Evolutionary conservation across 2,329 filamentous ascomycete genomes (phyloP).

Genomic region (Pseudocercospora musae): DNA sequence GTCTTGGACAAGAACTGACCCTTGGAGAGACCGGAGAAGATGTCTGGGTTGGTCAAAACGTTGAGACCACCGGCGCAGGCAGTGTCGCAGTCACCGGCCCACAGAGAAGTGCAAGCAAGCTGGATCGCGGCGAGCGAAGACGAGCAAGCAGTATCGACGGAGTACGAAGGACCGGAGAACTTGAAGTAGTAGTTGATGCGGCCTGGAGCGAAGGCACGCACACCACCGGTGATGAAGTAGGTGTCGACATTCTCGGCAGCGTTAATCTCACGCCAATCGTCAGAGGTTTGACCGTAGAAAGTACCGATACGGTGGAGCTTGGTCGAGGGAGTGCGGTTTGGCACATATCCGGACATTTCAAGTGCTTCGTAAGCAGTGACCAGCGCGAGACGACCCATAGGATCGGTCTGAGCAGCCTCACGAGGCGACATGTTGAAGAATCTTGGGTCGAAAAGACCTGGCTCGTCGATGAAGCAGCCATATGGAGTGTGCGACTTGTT

Average conservation of each 20-base stretch:
- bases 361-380: constrained; percentile 77
- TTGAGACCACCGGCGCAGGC: constrained; percentile 76
- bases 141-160: constrained; percentile 75
- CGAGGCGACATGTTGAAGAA: constrained; percentile 87
- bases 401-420: constrained; percentile 76
- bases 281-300: constrained; percentile 71
- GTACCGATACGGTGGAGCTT: constrained; percentile 64
- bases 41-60: constrained; percentile 76
- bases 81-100: constrained; percentile 74
- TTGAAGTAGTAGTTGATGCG: constrained; percentile 75
- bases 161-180: constrained; percentile 69
- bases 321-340: constrained; percentile 67
- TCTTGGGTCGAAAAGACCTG: constrained; percentile 73
- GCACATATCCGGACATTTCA: constrained; percentile 75
- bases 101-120: constrained; percentile 68
- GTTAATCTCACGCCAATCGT: constrained; percentile 76
- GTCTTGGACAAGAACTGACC: constrained; percentile 76
- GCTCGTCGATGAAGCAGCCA: constrained; percentile 72
- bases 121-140: constrained; percentile 71
- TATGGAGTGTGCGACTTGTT: constrained; percentile 76
- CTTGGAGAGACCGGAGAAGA: constrained; percentile 70
- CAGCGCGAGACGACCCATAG: constrained; percentile 73
- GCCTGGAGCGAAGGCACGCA: constrained; percentile 59
- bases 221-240: constrained; percentile 63
- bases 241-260: constrained; percentile 68